Evolutionary conservation across 208 protist species (phyloP), one percentile per base, ranked within the genome.

Genomic region (Tetramitus jugosus): DNA sequence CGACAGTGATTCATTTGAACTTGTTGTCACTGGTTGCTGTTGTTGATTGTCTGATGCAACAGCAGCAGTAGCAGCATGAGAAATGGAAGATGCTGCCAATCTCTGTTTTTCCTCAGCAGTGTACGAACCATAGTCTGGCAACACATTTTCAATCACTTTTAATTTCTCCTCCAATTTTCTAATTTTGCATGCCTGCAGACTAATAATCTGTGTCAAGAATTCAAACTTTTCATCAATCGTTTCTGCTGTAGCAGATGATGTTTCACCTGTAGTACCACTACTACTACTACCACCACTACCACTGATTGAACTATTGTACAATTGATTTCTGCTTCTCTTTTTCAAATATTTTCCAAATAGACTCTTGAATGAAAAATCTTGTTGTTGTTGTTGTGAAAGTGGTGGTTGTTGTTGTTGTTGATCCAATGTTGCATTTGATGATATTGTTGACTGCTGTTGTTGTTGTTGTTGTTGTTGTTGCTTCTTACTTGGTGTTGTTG

Each of bases 181-280:
- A 43, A 74, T 74, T 52, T 74, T 74, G 10, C 42, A 20, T 33
- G 40, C 26, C 37, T 74, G 67, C 23, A 53, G 20, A 17, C 42
- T 37, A 26, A 74, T 39, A 42, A 74, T 29, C 53, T 74, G 39
- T 53, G 42, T 10, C 42, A 74, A 40, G 26, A 49, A 74, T 43
- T 74, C 67, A 53, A 74, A 17, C 35, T 74, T 74, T 26, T 49
- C 67, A 40, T 74, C 67, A 62, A 56, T 56, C 14, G 10, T 20
- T 10, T 56, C 49, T n/a, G n/a, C n/a, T n/a, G n/a, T n/a, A n/a
- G n/a, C n/a, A n/a, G n/a, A n/a, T n/a, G n/a, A n/a, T n/a, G n/a
- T n/a, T n/a, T n/a, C n/a, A n/a, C n/a, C n/a, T n/a, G n/a, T n/a
- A n/a, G n/a, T n/a, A n/a, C n/a, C n/a, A n/a, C n/a, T n/a, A n/a